Evolutionary conservation across 2,329 filamentous ascomycete species (phyloP).

Genomic region (Dactylellina drechsleri): DNA sequence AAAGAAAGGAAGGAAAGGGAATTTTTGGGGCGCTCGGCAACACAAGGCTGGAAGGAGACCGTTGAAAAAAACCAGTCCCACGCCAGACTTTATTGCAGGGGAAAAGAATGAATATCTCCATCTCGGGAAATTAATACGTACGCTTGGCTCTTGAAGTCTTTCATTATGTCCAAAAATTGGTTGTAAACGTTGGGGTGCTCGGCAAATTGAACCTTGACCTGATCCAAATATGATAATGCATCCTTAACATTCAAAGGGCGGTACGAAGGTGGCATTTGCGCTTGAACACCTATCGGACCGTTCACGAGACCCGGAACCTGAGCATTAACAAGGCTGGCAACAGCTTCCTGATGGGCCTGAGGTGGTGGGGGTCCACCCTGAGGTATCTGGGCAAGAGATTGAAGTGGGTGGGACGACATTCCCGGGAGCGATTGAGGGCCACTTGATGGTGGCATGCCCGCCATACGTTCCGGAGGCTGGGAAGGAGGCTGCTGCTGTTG

Average conservation of each 20-base stretch:
- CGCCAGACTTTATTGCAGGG: too few relatives aligned
- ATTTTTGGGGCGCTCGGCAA: too few relatives aligned
- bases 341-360: slow-evolving; percentile 45
- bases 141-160: slow-evolving; percentile 98
- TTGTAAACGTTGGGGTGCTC: slow-evolving; percentile 98
- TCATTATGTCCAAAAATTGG: slow-evolving; percentile 97
- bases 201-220: slow-evolving; percentile 97
- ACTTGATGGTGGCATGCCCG: slow-evolving; percentile 26
- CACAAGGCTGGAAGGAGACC: too few relatives aligned
- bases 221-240: slow-evolving; percentile 94
- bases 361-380: slow-evolving; percentile 27
- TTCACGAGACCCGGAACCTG: slow-evolving; percentile 36
- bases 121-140: slow-evolving; percentile 64
- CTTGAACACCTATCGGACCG: slow-evolving; percentile 33
- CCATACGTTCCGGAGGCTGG: slow-evolving; percentile 28
- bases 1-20: too few relatives aligned
- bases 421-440: slow-evolving; percentile 34
- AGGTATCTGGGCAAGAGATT: slow-evolving; percentile 26
- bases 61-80: too few relatives aligned
- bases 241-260: slow-evolving; percentile 68
- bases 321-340: slow-evolving; percentile 30
- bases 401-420: slow-evolving; percentile 37
- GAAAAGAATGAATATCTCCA: not conserved
- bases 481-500: slow-evolving; percentile 22
- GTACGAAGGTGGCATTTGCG: slow-evolving; percentile 55